Conservation (phyloP, 2,329 filamentous ascomycete genomes). For the Metarhizium humberi region DNA sequence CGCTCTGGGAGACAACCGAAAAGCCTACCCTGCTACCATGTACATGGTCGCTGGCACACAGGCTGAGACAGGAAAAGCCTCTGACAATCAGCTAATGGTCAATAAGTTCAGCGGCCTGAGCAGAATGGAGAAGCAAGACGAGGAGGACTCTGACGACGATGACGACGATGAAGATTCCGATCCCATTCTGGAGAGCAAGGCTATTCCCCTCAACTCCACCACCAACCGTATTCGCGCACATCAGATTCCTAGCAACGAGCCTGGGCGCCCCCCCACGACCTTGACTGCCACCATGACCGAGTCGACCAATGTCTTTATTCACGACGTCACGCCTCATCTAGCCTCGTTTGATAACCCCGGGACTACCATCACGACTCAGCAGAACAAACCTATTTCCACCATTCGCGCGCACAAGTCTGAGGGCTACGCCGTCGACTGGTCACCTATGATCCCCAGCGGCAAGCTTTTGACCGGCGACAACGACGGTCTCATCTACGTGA, state of each 20-base stretch:
- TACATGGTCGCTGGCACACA: constrained; percentile 94
- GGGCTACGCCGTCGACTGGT: constrained; percentile 98
- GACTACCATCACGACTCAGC: constrained; percentile 65
- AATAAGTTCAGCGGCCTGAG: constrained; percentile 93
- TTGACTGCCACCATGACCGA: constrained; percentile 90
- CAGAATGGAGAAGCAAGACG: constrained; percentile 65
- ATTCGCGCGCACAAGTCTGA: constrained; percentile 87
- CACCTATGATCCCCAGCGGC: constrained; percentile 62
- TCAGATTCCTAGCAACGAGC: constrained; percentile 64
- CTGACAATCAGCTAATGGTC: constrained; percentile 89
- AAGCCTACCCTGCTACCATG: constrained; percentile 88
- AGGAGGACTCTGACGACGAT: constrained; percentile 59
- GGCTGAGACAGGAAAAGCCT: constrained; percentile 63
- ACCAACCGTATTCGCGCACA: constrained; percentile 90
- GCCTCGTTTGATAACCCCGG: constrained; percentile 85
- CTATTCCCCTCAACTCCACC: constrained; percentile 75
- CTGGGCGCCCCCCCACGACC: constrained; percentile 65
- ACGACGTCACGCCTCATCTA: constrained; percentile 87
- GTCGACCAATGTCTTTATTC: constrained; percentile 78
- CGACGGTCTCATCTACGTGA: constrained; percentile 80
- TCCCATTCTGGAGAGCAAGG: constrained; percentile 86
- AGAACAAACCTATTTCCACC: constrained; percentile 82
- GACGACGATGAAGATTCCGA: constrained; percentile 72
- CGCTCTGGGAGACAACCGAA: constrained; percentile 77
- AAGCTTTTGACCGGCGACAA: constrained; percentile 90